Evolutionary conservation across 2,329 filamentous ascomycete genomes (phyloP).

Genomic region (Akanthomyces dipterigenus): DNA sequence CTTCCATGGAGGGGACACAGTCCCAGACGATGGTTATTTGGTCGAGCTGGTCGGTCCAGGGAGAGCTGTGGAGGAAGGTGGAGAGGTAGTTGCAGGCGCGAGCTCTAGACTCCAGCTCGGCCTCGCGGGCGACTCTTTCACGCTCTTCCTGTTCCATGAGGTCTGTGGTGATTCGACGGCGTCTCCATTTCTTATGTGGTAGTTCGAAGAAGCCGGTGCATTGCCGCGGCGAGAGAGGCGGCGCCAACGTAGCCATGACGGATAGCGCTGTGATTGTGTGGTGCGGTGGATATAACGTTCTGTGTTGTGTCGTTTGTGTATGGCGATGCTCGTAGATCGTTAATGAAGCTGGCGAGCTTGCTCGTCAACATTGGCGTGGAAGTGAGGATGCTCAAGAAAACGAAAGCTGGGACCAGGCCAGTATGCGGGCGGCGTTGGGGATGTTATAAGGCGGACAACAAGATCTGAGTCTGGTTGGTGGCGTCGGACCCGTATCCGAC

Average conservation of each 20-base stretch:
- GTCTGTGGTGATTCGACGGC: constrained; percentile 10
- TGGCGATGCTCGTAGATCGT: neutral
- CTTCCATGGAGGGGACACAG: constrained; percentile 26
- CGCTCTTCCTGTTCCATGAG: constrained; percentile 16
- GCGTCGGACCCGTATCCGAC: constrained; percentile 13
- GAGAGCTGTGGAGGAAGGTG: constrained; percentile 23
- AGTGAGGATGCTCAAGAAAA: neutral
- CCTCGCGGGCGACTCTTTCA: constrained; percentile 21
- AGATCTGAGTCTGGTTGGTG: constrained; percentile 11
- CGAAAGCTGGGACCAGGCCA: neutral
- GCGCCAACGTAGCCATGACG: constrained; percentile 1
- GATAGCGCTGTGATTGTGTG: neutral
- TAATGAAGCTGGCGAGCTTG: neutral
- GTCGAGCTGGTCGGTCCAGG: constrained; percentile 25
- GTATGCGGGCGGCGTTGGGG: neutral
- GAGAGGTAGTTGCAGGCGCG: constrained; percentile 27
- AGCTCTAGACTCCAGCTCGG: constrained; percentile 24
- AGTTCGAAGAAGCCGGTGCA: constrained; percentile 18
- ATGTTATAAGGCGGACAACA: constrained; percentile 8
- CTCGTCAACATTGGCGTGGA: neutral
- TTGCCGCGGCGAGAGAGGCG: neutral
- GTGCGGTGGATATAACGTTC: neutral
- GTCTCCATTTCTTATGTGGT: constrained; percentile 17
- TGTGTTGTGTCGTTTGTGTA: neutral
- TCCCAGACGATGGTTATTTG: constrained; percentile 29